Percentiles rank a stretch among this genome's conserved stretches.
Conservation (phyloP, 352 stramenopile species). For the Pythium chondricola region DNA sequence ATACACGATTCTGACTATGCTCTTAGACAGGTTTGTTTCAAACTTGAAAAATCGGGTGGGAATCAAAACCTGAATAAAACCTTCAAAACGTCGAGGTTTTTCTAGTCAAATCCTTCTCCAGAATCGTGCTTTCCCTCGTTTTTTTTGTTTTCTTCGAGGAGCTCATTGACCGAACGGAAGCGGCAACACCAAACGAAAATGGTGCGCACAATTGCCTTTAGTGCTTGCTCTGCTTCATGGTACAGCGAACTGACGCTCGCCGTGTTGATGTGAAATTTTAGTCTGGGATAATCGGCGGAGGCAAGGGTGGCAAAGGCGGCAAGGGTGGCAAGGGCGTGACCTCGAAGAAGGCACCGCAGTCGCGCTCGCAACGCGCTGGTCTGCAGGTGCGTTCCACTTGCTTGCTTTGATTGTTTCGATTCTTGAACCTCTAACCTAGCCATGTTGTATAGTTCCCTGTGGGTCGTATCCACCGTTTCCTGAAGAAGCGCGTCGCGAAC, state of each 20-base stretch:
- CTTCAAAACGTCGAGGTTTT: constrained; percentile 11
- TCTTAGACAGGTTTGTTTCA: constrained; percentile 15
- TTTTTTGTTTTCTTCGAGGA: constrained; percentile 8
- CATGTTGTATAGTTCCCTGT: constrained; percentile 92
- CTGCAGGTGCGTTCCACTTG: constrained; percentile 88
- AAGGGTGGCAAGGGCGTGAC: constrained; percentile 99
- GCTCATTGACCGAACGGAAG: constrained; percentile 12
- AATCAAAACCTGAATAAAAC: constrained; percentile 23
- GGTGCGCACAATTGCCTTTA: no score
- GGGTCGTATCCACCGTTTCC: constrained; percentile 98
- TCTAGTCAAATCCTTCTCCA: constrained; percentile 13
- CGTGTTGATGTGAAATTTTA: constrained; percentile 10
- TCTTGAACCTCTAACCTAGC: no score
- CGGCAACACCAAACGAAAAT: not conserved
- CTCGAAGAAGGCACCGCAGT: constrained; percentile 98
- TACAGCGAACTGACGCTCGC: no score
- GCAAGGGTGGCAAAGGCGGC: constrained; percentile 96
- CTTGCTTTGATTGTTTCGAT: not conserved
- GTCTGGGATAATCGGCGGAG: constrained; percentile 87
- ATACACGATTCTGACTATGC: no score
- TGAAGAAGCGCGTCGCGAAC: constrained; percentile 98
- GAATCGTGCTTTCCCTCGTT: constrained; percentile 7
- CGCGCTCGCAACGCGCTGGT: constrained; percentile 95
- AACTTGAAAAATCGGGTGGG: constrained; percentile 17
- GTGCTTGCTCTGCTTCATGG: no score